These are phyloP conservation scores for Amesomyces nigricolor DNA, from an alignment of 2,329 filamentous ascomycete genomes.

Conservation along the genomic window DNA sequence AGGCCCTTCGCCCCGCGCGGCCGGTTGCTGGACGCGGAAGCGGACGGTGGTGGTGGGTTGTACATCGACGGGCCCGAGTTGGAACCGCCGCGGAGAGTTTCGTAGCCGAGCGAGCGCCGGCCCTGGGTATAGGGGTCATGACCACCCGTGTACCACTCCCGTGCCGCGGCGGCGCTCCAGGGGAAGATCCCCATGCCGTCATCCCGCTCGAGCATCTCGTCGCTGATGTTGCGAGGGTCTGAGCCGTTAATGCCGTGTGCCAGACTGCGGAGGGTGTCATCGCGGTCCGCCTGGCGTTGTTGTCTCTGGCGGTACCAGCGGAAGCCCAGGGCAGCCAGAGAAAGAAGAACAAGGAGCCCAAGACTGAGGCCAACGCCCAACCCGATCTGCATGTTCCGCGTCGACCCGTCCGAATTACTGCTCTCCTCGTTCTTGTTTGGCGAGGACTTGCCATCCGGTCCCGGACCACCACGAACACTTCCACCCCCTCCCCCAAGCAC, in stretches of 20 bases:
- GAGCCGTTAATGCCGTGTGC: constrained; percentile 41
- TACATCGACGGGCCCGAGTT: constrained; percentile 13
- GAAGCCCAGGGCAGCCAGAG: constrained; percentile 35
- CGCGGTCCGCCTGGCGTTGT: constrained; percentile 30
- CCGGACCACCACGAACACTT: not conserved
- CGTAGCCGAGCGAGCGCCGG: constrained; percentile 43
- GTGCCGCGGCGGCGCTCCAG: constrained; percentile 28
- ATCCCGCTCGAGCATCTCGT: constrained; percentile 44
- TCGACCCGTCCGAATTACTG: constrained; percentile 17
- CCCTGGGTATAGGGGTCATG: constrained; percentile 38
- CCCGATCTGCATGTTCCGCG: constrained; percentile 43
- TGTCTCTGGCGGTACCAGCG: constrained; percentile 46
- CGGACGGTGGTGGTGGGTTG: constrained; percentile 18
- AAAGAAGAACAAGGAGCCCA: constrained; percentile 46
- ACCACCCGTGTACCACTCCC: constrained; percentile 43
- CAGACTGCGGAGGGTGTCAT: constrained; percentile 44
- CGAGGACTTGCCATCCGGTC: not conserved
- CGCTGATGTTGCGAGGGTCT: constrained; percentile 27
- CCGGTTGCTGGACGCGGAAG: constrained; percentile 17
- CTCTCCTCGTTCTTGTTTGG: too few relatives aligned
- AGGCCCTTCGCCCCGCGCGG: constrained; percentile 31
- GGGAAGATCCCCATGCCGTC: constrained; percentile 29
- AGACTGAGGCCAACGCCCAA: constrained; percentile 62
- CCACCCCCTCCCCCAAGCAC: constrained; percentile 4
- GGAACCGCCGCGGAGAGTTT: constrained; percentile 38